These are phyloP conservation scores for Salix caprea DNA, from an alignment of 345 rosid species.

Conservation along the genomic window DNA sequence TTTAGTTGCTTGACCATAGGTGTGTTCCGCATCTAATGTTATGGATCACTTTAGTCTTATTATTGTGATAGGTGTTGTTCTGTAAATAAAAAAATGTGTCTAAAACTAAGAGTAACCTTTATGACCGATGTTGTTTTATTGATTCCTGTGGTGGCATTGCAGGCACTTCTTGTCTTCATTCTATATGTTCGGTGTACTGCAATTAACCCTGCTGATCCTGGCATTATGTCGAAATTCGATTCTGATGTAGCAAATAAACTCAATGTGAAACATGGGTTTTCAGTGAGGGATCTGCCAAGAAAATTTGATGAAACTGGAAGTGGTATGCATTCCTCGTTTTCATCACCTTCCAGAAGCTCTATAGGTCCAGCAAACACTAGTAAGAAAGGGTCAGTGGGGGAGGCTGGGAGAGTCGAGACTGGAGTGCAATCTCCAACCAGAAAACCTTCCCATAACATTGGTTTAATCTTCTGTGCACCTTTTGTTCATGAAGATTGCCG, in stretches of 20 bases:
- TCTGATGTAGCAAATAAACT: slow-evolving; percentile 23
- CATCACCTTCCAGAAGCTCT: slow-evolving; percentile 75
- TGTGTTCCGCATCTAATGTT: not conserved
- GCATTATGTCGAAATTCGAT: slow-evolving; percentile 78
- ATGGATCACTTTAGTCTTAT: not conserved
- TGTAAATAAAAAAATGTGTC: not conserved
- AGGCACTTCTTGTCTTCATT: slow-evolving; percentile 85
- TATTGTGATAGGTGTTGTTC: not conserved
- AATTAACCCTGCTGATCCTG: slow-evolving; percentile 99
- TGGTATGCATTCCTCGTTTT: slow-evolving; percentile 60
- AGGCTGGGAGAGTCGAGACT: slow-evolving; percentile 35
- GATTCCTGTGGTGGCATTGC: slow-evolving; percentile 27
- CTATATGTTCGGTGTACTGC: slow-evolving; percentile 97
- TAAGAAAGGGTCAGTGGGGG: slow-evolving; percentile 59
- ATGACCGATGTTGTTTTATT: not conserved
- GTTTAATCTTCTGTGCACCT: slow-evolving; percentile 66
- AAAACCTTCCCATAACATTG: slow-evolving; percentile 39
- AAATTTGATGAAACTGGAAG: slow-evolving; percentile 57
- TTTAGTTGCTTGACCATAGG: not conserved
- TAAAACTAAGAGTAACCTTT: not conserved
- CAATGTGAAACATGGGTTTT: slow-evolving; percentile 35
- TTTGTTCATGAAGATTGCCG: slow-evolving; percentile 92
- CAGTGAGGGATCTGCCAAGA: slow-evolving; percentile 39
- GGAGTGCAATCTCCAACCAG: slow-evolving; percentile 16
- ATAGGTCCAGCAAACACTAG: slow-evolving; percentile 58